phyloP scores from a whole-genome alignment of 192 early-diverging fungal species.

The Coemansia sp. region DNA sequence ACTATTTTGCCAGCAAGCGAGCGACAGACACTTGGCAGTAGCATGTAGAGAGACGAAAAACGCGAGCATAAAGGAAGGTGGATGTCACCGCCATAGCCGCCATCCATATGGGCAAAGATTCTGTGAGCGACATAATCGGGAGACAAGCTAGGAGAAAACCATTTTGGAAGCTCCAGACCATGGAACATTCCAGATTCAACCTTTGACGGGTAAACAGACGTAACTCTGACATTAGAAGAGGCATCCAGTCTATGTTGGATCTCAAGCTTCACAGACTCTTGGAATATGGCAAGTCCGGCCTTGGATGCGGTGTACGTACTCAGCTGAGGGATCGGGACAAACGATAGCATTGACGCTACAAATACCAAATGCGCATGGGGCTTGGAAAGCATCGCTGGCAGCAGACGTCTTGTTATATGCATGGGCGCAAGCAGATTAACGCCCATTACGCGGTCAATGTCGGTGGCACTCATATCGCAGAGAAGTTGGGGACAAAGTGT shows the following conservation, averaged over 20 bases:
- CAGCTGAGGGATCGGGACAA: constrained; percentile 55
- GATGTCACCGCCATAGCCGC: constrained; percentile 52
- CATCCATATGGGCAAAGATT: constrained; percentile 63
- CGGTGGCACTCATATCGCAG: constrained; percentile 58
- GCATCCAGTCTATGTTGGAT: constrained; percentile 57
- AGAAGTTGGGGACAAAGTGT: constrained; percentile 63
- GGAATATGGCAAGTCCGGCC: constrained; percentile 66
- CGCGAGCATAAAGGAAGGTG: constrained; percentile 34
- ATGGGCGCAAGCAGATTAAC: constrained; percentile 75
- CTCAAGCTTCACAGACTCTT: constrained; percentile 79
- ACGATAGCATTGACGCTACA: constrained; percentile 30
- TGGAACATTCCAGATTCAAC: constrained; percentile 75
- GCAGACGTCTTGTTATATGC: constrained; percentile 65
- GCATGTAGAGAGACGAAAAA: constrained; percentile 28
- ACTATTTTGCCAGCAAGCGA: constrained; percentile 14
- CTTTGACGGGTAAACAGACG: constrained; percentile 68
- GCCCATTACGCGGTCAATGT: constrained; percentile 62
- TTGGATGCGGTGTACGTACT: constrained; percentile 82
- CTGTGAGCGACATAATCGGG: constrained; percentile 58
- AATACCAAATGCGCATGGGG: constrained; percentile 77
- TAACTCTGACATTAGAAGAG: constrained; percentile 59
- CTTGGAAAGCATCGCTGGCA: constrained; percentile 67
- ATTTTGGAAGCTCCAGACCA: constrained; percentile 60
- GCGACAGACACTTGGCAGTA: constrained; percentile 19
- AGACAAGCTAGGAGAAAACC: constrained; percentile 64